Percentiles rank a stretch among this genome's conserved stretches.
These are phyloP conservation scores for Microsporum canis DNA, from an alignment of 2,329 filamentous ascomycete species.

Conservation along the genomic window DNA sequence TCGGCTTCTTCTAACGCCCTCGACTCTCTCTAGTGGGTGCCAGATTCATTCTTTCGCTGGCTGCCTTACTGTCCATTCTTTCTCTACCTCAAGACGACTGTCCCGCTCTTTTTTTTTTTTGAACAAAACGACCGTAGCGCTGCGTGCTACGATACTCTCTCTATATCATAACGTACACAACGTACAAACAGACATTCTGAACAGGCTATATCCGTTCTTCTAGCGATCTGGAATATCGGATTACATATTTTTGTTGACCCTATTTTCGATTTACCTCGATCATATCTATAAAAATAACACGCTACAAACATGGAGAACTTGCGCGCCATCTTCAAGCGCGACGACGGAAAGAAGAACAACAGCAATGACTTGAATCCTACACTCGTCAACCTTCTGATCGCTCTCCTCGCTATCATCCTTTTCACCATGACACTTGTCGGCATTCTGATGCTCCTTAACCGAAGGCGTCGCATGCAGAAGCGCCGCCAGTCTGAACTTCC, in stretches of 20 bases:
- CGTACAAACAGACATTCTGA: not conserved
- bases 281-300: not conserved
- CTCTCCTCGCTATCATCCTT: constrained; percentile 66
- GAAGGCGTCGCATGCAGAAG: constrained; percentile 43
- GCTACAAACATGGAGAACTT: constrained; percentile 30
- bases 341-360: constrained; percentile 26
- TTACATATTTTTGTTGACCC: not conserved
- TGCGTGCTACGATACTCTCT: not conserved
- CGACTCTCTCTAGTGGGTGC: constrained; percentile 31
- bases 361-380: constrained; percentile 43
- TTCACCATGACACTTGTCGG: constrained; percentile 57
- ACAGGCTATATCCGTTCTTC: not conserved
- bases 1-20: constrained; percentile 12
- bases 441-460: constrained; percentile 61
- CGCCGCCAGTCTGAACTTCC: constrained; percentile 46
- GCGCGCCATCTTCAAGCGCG: constrained; percentile 41
- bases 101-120: constrained; percentile 10
- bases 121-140: constrained; percentile 9
- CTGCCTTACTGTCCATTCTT: constrained; percentile 41
- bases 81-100: constrained; percentile 18
- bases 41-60: constrained; percentile 56
- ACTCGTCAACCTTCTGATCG: constrained; percentile 66
- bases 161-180: not conserved
- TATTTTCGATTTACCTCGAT: not conserved
- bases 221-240: not conserved